Base-by-base conservation (phyloP, 2,329 filamentous ascomycete genomes). In the Grosmannia huntii region DNA sequence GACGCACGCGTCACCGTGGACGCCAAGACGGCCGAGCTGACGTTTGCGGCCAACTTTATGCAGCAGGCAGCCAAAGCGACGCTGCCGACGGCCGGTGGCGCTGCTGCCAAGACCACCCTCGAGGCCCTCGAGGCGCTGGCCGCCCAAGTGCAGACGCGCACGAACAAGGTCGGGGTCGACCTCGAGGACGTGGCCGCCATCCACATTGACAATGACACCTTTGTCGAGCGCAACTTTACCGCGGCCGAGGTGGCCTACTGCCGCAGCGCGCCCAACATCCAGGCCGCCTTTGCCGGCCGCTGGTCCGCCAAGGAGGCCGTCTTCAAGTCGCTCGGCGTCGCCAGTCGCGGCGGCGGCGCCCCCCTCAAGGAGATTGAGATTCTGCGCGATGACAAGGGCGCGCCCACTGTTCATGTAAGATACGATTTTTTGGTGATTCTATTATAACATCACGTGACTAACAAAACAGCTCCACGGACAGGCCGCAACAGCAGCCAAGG, bases 281-380 rank as follows among this genome's bases (percentile, higher is more conserved):
- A 90, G 69, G 89, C 91, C 64, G 95, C 90, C 56, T 99, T 96
- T 73, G 90, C 92, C 5, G 94, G 94, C 55, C 85, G 90, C 65
- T 99, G 94, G 94, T 92, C 87, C 67, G 94, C 94, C 41, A 99
- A 99, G 77, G 94, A 99, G 75, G 94, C 94, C 31, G 91, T 99
- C 0, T 99, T 99, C 81, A 99, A 99, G 82, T 90, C 89, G 44
- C 79, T 99, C 16, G 90, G 91, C 64, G 91, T 97, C 14, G 75
- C 81, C 65, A 87, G 91, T 72, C 85, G 88, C 73, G 94, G 94
- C 61, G 91, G 87, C 11, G 94, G 95, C 63, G 92, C 94, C 60
- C 80, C 90, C 19, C 73, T 99, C 73, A 94, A 86, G 77, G 91
- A 97, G 49, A 99, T 99, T 75, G 95, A 99, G 75, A 92, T 99